These are phyloP conservation scores for Apophysomyces elegans DNA, from an alignment of 371 early-diverging fungal species.

Conservation along the genomic window DNA sequence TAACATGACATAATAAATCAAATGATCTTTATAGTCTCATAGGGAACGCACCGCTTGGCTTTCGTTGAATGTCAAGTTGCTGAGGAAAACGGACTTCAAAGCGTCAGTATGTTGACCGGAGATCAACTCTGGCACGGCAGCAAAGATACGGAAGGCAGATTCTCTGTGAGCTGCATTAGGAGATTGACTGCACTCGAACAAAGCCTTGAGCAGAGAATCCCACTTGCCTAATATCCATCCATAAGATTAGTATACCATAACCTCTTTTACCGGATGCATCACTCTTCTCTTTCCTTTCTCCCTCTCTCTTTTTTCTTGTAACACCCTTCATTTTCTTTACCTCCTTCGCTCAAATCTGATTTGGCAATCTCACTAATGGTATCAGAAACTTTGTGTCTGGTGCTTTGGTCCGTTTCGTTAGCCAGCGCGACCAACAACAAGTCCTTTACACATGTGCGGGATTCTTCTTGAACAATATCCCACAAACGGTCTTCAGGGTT, in stretches of 20 bases:
- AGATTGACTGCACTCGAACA: conserved; percentile 82
- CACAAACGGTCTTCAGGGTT: conserved; percentile 67
- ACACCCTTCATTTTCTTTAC: conserved; percentile 44
- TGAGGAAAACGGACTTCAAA: conserved; percentile 72
- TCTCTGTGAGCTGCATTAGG: conserved; percentile 79
- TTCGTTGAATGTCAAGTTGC: conserved; percentile 71
- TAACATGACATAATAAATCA: conserved; percentile 19
- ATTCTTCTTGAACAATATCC: conserved; percentile 67
- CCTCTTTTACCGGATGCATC: conserved; percentile 2
- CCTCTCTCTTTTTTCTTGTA: not conserved
- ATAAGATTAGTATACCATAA: too few species aligned
- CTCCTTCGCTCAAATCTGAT: conserved; percentile 64
- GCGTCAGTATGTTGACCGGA: conserved; percentile 71
- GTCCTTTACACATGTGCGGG: conserved; percentile 68
- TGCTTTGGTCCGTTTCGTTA: conserved; percentile 71
- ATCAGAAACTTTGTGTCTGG: conserved; percentile 91
- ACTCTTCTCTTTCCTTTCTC: not conserved
- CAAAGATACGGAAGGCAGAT: conserved; percentile 88
- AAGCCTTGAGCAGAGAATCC: conserved; percentile 78
- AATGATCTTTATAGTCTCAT: not conserved
- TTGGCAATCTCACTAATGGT: conserved; percentile 88
- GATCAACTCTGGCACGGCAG: conserved; percentile 78
- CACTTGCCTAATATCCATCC: conserved; percentile 59
- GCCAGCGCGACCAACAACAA: conserved; percentile 78
- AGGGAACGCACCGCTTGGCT: conserved; percentile 42